Conservation (phyloP, 2,329 filamentous ascomycete genomes). For the Diplodia seriata region DNA sequence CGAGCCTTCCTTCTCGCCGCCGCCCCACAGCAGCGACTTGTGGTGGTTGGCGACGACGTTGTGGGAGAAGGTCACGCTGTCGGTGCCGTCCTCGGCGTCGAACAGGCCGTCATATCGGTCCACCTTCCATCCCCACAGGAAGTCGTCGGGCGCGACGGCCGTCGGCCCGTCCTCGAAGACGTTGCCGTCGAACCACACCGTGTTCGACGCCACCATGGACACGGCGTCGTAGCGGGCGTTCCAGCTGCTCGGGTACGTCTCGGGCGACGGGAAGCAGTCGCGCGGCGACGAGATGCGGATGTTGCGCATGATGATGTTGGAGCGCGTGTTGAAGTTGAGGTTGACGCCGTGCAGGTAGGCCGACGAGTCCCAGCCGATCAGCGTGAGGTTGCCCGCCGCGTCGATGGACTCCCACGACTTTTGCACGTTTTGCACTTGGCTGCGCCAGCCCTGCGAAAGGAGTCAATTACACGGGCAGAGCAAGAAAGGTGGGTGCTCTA, state of each 20-base stretch:
- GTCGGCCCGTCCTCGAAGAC: slow-evolving; percentile 23
- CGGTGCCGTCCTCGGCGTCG: slow-evolving; percentile 29
- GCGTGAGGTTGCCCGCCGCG: slow-evolving; percentile 22
- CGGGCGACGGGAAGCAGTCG: slow-evolving; percentile 28
- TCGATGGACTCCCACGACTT: slow-evolving; percentile 25
- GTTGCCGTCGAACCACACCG: slow-evolving; percentile 29
- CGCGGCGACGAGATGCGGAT: slow-evolving; percentile 23
- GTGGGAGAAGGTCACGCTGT: slow-evolving; percentile 29
- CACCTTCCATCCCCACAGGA: slow-evolving; percentile 22
- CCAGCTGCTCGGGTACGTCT: slow-evolving; percentile 17
- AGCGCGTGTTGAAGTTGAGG: slow-evolving; percentile 24
- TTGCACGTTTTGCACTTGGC: slow-evolving; percentile 19
- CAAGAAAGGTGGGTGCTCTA: neutral
- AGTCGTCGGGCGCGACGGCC: slow-evolving; percentile 19
- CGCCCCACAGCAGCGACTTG: slow-evolving; percentile 29
- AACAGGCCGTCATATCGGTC: slow-evolving; percentile 29
- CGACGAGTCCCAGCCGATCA: slow-evolving; percentile 16
- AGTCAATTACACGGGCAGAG: neutral
- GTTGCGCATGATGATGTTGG: slow-evolving; percentile 30
- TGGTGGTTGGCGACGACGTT: slow-evolving; percentile 30
- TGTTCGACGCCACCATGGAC: slow-evolving; percentile 21
- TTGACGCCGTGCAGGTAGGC: slow-evolving; percentile 28
- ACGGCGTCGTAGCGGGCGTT: slow-evolving; percentile 28
- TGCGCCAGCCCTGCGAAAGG: slow-evolving; percentile 14
- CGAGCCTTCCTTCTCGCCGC: slow-evolving; percentile 21